These are phyloP conservation scores for Solanum clarkiae DNA, from an alignment of 257 asterid species.

Conservation along the genomic window DNA sequence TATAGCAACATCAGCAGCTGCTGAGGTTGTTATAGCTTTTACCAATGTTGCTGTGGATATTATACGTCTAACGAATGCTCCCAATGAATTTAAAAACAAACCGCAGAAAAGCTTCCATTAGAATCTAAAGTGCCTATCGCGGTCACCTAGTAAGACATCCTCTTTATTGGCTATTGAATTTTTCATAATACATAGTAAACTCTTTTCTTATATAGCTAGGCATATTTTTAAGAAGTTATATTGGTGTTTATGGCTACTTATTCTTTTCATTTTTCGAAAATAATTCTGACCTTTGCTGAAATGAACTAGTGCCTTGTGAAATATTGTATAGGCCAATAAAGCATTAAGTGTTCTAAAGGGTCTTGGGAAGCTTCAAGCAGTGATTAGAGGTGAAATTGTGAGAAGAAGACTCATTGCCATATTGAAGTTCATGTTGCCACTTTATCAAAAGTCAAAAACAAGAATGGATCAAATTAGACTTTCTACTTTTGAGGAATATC, in stretches of 20 bases:
- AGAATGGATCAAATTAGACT: slow-evolving; percentile 17
- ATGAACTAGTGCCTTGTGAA: neutral
- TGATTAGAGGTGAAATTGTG: slow-evolving; percentile 59
- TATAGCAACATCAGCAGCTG: slow-evolving; percentile 74
- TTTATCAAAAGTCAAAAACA: slow-evolving; percentile 5
- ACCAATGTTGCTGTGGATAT: slow-evolving; percentile 92
- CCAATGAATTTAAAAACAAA: slow-evolving; percentile 17
- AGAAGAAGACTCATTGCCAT: slow-evolving; percentile 22
- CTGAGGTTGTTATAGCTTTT: slow-evolving; percentile 79
- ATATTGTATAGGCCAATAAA: slow-evolving; percentile 46
- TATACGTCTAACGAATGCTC: slow-evolving; percentile 49
- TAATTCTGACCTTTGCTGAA: neutral
- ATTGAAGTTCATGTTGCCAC: slow-evolving; percentile 5
- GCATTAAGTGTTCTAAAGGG: slow-evolving; percentile 75
- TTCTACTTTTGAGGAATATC: slow-evolving; percentile 25
- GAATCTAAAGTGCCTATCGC: slow-evolving; percentile 58
- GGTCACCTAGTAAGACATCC: slow-evolving; percentile 55
- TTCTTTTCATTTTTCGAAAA: neutral
- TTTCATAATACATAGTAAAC: neutral
- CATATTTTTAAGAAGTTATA: neutral
- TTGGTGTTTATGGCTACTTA: neutral
- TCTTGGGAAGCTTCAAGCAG: slow-evolving; percentile 71
- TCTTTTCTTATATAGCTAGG: neutral
- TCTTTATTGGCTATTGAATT: neutral
- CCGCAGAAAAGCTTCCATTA: slow-evolving; percentile 26